Conservation (phyloP, 495 filamentous ascomycete genomes). For the Parathielavia appendiculata region DNA sequence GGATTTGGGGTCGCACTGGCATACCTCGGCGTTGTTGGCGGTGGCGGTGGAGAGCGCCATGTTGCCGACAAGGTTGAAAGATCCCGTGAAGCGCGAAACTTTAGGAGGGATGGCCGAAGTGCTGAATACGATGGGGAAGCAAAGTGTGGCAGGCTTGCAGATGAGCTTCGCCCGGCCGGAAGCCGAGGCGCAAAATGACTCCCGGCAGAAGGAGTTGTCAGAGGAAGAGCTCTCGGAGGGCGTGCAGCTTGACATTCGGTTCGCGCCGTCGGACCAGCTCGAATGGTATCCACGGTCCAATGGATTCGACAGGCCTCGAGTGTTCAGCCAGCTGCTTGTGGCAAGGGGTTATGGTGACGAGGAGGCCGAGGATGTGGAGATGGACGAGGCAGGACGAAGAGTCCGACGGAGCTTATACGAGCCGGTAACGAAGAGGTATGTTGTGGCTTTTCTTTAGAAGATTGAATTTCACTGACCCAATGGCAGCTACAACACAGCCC, state of each 20-base stretch:
- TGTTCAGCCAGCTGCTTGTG: conserved; percentile 32
- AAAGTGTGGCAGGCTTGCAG: conserved; percentile 71
- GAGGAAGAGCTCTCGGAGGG: conserved; percentile 24
- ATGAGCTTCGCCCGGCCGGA: conserved; percentile 38
- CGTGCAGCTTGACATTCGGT: conserved; percentile 25
- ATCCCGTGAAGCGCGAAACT: conserved; percentile 43
- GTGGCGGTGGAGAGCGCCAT: conserved; percentile 75
- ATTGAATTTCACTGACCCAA: conserved; percentile 10
- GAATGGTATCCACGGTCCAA: conserved; percentile 18
- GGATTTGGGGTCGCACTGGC: conserved; percentile 68
- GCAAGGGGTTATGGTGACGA: conserved; percentile 19
- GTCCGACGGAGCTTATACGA: conserved; percentile 22
- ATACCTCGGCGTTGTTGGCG: conserved; percentile 70
- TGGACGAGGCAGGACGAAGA: conserved; percentile 16
- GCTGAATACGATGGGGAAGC: conserved; percentile 71
- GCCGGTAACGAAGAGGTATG: conserved; percentile 25
- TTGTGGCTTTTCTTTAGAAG: background rate
- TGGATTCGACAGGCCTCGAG: conserved; percentile 15
- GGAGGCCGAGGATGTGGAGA: conserved; percentile 17
- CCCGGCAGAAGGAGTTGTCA: conserved; percentile 7
- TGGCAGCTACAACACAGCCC: conserved; percentile 42
- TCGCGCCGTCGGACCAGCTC: conserved; percentile 28
- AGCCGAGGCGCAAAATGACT: conserved; percentile 12
- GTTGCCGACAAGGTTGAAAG: conserved; percentile 67
- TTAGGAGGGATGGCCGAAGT: conserved; percentile 63